A percentile compares a stretch with the other conserved stretches of the same genome.
phyloP scores from a whole-genome alignment of 83 land plant genomes.

The Isoetes engelmannii region DNA sequence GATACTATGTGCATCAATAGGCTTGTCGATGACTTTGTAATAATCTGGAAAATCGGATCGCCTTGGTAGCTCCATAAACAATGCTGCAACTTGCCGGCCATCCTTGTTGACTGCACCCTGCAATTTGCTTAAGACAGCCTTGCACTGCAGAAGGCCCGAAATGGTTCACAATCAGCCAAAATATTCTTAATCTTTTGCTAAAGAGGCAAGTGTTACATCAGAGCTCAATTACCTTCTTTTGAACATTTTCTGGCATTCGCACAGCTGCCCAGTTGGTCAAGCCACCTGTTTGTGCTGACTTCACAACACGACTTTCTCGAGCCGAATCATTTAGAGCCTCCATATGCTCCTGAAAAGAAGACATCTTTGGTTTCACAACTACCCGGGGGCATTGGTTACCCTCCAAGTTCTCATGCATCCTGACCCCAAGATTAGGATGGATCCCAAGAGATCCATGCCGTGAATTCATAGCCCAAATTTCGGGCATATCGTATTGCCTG shows the following conservation, averaged over 20 bases:
- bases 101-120: conserved; percentile 75
- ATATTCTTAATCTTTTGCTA: too few relatives aligned
- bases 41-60: conserved; percentile 48
- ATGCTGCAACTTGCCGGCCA: conserved; percentile 60
- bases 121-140: conserved; percentile 75
- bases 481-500: background rate
- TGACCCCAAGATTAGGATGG: background rate
- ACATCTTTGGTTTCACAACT: too few relatives aligned
- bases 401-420: background rate
- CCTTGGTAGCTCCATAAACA: conserved; percentile 70
- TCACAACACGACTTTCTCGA: background rate
- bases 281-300: background rate
- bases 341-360: background rate
- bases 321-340: background rate
- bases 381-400: too few relatives aligned
- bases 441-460: background rate
- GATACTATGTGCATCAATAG: conserved; percentile 61
- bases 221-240: conserved; percentile 31
- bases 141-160: conserved; percentile 57
- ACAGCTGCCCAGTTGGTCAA: background rate
- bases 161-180: too few relatives aligned
- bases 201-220: background rate
- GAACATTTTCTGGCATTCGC: conserved; percentile 33
- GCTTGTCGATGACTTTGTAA: conserved; percentile 28
- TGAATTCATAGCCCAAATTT: background rate